phyloP scores from a whole-genome alignment of 2,329 filamentous ascomycete species.

The Cladosporium colombiae region DNA sequence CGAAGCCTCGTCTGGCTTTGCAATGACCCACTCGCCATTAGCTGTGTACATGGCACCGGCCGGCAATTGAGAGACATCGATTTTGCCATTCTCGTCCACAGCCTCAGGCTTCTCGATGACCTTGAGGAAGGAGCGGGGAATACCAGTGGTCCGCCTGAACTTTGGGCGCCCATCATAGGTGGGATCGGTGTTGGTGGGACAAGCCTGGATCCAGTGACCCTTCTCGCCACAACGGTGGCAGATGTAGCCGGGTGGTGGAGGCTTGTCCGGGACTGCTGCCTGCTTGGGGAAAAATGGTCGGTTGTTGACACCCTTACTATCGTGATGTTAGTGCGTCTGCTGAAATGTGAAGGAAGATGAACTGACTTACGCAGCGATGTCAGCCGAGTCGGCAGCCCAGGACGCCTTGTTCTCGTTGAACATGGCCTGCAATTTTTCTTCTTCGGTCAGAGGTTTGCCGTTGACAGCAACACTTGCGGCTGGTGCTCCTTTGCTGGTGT shows the following conservation, averaged over 20 bases:
- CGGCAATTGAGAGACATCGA: conserved; percentile 77
- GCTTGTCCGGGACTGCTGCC: conserved; percentile 82
- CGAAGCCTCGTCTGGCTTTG: conserved; percentile 88
- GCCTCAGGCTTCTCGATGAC: conserved; percentile 89
- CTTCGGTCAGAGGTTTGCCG: conserved; percentile 82
- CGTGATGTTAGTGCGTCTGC: conserved; percentile 21
- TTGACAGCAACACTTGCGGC: conserved; percentile 62
- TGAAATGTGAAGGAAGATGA: background rate
- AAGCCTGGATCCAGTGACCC: conserved; percentile 97
- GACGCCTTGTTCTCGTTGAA: conserved; percentile 86
- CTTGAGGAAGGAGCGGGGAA: conserved; percentile 91
- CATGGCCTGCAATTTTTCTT: conserved; percentile 91
- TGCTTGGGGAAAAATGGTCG: conserved; percentile 53
- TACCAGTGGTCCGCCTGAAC: conserved; percentile 94
- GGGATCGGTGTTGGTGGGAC: conserved; percentile 97
- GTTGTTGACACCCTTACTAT: conserved; percentile 21
- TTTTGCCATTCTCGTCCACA: conserved; percentile 70
- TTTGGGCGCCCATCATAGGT: conserved; percentile 91
- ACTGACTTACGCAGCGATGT: conserved; percentile 62
- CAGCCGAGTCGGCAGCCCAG: conserved; percentile 90
- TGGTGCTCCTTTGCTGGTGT: conserved; percentile 44
- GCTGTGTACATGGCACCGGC: conserved; percentile 96
- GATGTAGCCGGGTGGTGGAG: conserved; percentile 89
- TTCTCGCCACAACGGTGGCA: conserved; percentile 97
- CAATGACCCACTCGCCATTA: conserved; percentile 95